Evolutionary conservation across 2,329 filamentous ascomycete genomes (phyloP).

Genomic region (Talaromyces sp.): DNA sequence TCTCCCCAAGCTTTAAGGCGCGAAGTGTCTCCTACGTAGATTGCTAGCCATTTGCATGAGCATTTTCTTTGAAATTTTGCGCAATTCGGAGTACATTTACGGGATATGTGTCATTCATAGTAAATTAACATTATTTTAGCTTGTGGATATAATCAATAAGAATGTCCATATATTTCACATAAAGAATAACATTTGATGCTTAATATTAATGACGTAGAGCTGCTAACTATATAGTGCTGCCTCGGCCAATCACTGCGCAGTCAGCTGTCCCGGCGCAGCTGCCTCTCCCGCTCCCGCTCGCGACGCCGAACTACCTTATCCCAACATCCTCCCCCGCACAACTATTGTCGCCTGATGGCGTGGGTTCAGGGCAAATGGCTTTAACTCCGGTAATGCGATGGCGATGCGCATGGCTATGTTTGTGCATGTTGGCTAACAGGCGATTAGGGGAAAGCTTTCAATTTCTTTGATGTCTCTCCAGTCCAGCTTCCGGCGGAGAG

Average conservation of each 20-base stretch:
- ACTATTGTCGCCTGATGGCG: conserved; percentile 22
- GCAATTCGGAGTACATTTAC: background rate
- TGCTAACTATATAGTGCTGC: background rate
- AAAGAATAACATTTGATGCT: background rate
- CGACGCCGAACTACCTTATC: background rate
- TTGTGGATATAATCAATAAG: background rate
- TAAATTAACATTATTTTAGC: background rate
- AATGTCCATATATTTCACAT: background rate
- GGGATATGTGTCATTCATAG: background rate
- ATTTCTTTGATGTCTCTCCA: conserved; percentile 95
- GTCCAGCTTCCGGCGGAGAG: conserved; percentile 76
- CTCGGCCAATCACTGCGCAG: background rate
- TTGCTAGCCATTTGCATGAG: background rate
- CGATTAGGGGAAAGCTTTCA: conserved; percentile 91
- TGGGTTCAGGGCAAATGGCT: conserved; percentile 34
- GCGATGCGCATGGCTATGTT: conserved; percentile 7
- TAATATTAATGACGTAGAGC: background rate
- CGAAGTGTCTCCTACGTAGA: background rate
- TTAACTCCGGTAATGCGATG: conserved; percentile 33
- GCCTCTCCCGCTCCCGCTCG: background rate
- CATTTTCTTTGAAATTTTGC: background rate
- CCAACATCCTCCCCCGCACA: conserved; percentile 1
- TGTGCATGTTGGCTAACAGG: background rate
- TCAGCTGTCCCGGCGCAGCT: background rate
- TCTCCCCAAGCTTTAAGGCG: conserved; percentile 2